Percentiles rank a stretch among this genome's conserved stretches.
phyloP scores from a whole-genome alignment of 177 flowering plant genomes.

The Vitis hybrid region DNA sequence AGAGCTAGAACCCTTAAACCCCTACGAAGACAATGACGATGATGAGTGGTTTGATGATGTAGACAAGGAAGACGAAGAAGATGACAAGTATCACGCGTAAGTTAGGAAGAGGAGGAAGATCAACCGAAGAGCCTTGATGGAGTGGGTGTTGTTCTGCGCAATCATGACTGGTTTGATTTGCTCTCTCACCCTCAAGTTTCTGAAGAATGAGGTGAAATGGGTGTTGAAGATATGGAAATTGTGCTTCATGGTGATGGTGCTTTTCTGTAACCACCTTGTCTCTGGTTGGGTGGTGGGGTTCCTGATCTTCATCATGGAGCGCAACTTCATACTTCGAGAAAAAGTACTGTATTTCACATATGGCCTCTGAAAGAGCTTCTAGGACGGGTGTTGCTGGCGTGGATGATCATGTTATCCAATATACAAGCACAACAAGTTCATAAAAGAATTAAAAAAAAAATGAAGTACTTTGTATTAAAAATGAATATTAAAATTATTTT shows the following conservation, averaged over 20 bases:
- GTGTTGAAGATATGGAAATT: slow-evolving; percentile 46
- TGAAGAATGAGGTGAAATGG: slow-evolving; percentile 13
- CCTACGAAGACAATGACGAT: slow-evolving; percentile 12
- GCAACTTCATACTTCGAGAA: slow-evolving; percentile 46
- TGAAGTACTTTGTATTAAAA: too few species aligned
- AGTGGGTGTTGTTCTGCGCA: slow-evolving; percentile 29
- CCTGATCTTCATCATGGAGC: slow-evolving; percentile 46
- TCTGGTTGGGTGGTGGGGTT: slow-evolving; percentile 37
- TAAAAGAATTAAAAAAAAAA: too few species aligned
- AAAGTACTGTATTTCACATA: slow-evolving; percentile 54
- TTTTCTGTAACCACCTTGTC: slow-evolving; percentile 37
- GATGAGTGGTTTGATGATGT: slow-evolving; percentile 10
- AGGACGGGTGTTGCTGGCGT: slow-evolving; percentile 36
- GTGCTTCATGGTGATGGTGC: slow-evolving; percentile 42
- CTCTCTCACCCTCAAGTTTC: slow-evolving; percentile 23
- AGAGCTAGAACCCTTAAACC: slow-evolving; percentile 8
- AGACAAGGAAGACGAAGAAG: slow-evolving; percentile 7
- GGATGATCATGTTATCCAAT: slow-evolving; percentile 34
- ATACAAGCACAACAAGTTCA: slow-evolving; percentile 19
- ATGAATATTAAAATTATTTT: too few species aligned
- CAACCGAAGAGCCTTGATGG: slow-evolving; percentile 21
- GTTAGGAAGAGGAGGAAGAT: slow-evolving; percentile 28
- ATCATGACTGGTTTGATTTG: slow-evolving; percentile 33
- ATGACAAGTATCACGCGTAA: background rate
- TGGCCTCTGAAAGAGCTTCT: slow-evolving; percentile 44